These are phyloP conservation scores for Hypomontagnella monticulosa DNA, from an alignment of 495 filamentous ascomycete species.

Conservation along the genomic window DNA sequence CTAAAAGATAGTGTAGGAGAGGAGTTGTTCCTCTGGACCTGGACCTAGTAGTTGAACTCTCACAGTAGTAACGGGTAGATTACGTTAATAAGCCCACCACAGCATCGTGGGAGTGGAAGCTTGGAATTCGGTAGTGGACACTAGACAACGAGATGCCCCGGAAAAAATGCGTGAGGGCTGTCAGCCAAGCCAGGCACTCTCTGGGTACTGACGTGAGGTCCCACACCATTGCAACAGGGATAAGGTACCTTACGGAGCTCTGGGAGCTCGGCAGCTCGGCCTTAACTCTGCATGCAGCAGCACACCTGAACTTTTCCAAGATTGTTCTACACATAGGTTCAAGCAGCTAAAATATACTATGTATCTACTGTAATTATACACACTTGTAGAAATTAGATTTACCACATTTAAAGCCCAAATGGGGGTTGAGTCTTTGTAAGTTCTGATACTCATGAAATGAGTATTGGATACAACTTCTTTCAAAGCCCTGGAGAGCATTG, in stretches of 20 bases:
- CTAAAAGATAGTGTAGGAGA: slow-evolving; percentile 2
- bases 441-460: too few species aligned
- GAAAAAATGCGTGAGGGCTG: slow-evolving; percentile 34
- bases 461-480: too few species aligned
- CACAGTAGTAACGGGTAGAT: slow-evolving; percentile 1
- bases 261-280: slow-evolving; percentile 20
- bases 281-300: slow-evolving; percentile 6
- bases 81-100: slow-evolving; percentile 31
- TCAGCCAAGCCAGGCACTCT: slow-evolving; percentile 34
- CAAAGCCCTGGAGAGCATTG: too few species aligned
- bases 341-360: too few species aligned
- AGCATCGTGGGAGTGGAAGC: slow-evolving; percentile 24
- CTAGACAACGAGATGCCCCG: slow-evolving; percentile 16
- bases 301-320: too few species aligned
- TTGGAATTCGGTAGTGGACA: slow-evolving; percentile 29
- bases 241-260: slow-evolving; percentile 1
- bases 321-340: too few species aligned
- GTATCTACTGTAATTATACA: too few species aligned
- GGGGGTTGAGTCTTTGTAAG: too few species aligned
- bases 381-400: too few species aligned
- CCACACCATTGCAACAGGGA: slow-evolving; percentile 16
- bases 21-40: not conserved
- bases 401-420: too few species aligned
- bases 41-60: not conserved
- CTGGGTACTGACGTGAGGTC: slow-evolving; percentile 17